Conservation (phyloP, 768 basidiomycete species). For the Tulasnella sp. region DNA sequence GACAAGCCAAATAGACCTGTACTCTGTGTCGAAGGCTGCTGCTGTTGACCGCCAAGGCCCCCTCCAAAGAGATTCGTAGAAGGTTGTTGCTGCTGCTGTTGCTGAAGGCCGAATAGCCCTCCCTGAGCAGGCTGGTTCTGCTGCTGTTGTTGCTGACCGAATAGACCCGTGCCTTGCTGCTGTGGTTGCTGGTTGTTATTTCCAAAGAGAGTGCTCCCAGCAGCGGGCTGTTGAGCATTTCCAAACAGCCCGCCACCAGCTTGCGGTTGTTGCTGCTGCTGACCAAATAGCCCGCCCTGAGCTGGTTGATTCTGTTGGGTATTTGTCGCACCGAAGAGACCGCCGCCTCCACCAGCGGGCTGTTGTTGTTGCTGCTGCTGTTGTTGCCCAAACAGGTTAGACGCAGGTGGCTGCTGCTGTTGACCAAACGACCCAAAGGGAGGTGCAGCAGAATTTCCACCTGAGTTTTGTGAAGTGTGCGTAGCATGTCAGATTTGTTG, state of each 20-base stretch:
- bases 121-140: constrained; percentile 22
- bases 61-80: constrained; percentile 27
- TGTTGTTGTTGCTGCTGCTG: constrained; percentile 17
- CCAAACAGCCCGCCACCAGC: constrained; percentile 8
- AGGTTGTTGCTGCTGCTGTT: constrained; percentile 23
- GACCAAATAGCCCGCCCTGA: constrained; percentile 13
- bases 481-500: no score
- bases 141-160: constrained; percentile 26
- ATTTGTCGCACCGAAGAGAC: constrained; percentile 22
- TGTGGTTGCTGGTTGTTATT: constrained; percentile 20
- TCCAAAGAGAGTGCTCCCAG: constrained; percentile 1
- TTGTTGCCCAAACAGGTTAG: constrained; percentile 24
- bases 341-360: background rate
- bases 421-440: constrained; percentile 19
- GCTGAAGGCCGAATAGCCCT: constrained; percentile 22
- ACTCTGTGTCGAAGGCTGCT: constrained; percentile 22
- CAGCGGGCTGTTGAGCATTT: background rate
- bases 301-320: constrained; percentile 1
- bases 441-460: no score
- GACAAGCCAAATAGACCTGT: constrained; percentile 31
- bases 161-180: constrained; percentile 25
- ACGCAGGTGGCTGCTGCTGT: constrained; percentile 15
- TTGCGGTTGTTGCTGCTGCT: constrained; percentile 1
- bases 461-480: no score
- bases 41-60: constrained; percentile 14